Percentiles rank a stretch among this genome's conserved stretches.
Conservation (phyloP, 208 protist genomes). For the Vickermania ingenoplastis region DNA sequence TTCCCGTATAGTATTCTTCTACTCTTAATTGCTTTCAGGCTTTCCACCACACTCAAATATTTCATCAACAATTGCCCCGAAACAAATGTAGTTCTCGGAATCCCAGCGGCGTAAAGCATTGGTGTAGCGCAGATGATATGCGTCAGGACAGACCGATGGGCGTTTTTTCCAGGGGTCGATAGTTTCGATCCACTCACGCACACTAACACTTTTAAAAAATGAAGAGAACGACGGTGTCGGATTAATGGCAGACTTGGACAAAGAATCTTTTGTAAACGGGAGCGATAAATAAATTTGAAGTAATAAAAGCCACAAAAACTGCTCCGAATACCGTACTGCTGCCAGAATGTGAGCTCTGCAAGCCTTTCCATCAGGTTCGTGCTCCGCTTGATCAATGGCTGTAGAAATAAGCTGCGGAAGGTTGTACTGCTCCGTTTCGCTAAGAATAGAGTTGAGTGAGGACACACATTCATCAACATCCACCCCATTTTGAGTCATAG, state of each 20-base stretch:
- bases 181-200: slow-evolving; percentile 30
- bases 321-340: slow-evolving; percentile 27
- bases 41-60: too few species aligned
- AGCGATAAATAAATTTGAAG: slow-evolving; percentile 45
- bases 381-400: slow-evolving; percentile 12
- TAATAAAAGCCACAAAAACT: slow-evolving; percentile 51
- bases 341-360: slow-evolving; percentile 13
- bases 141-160: slow-evolving; percentile 33
- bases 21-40: too few species aligned
- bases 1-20: too few species aligned
- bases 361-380: slow-evolving; percentile 4
- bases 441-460: slow-evolving; percentile 8
- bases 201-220: slow-evolving; percentile 17
- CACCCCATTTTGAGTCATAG: slow-evolving; percentile 7
- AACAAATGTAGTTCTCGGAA: slow-evolving; percentile 62
- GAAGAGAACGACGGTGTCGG: slow-evolving; percentile 27
- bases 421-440: slow-evolving; percentile 6
- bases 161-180: slow-evolving; percentile 59
- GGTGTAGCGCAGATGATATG: slow-evolving; percentile 55
- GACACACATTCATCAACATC: slow-evolving; percentile 6
- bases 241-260: background rate
- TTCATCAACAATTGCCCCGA: slow-evolving; percentile 14
- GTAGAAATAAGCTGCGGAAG: slow-evolving; percentile 8
- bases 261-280: slow-evolving; percentile 6
- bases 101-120: slow-evolving; percentile 81